Evolutionary conservation across 2,329 filamentous ascomycete species (phyloP), one percentile per base, ranked within the genome.

Genomic region (Xylaria sp.): DNA sequence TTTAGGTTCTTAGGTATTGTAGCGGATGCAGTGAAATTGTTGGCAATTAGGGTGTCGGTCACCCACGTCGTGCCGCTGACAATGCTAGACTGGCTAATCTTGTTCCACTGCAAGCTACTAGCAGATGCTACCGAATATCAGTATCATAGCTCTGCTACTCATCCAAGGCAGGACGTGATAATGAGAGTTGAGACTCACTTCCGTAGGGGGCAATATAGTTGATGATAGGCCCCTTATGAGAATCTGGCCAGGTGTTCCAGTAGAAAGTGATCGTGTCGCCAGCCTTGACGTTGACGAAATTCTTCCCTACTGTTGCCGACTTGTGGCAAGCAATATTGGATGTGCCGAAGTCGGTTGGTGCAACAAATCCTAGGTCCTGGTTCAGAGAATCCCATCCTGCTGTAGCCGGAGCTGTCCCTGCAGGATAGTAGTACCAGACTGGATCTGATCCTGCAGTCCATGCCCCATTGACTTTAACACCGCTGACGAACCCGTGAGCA

Each of bases 21-120:
- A 50, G 82, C 77, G 36, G 81, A 78, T 75, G 80, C 81, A 57
- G 80, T 81, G 73, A 79, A 75, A 70, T 81, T 81, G 75, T 82
- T 83, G 17, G 76, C 74, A 67, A 85, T 81, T 69, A 85, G 72
- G 64, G 79, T 74, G 71, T 88, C 85, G n/a, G 84, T 79, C 61
- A 84, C 87, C 86, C 86, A 89, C 50, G 78, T 80, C 65, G 73
- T 78, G 64, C 78, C 82, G 69, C 81, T 78, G 70, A 84, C 78
- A 61, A 87, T 81, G 71, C 86, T 87, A 19, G 75, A 80, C 65
- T 83, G 82, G 58, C 84, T 83, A 64, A 89, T 86, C 82, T 89
- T 89, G 82, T 86, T 85, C 78, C 84, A 88, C 66, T 83, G 74
- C 30, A 88, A 80, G 21, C 77, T 75, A 2, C 77, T 78, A 75